Conservation (phyloP, 495 filamentous ascomycete species). For the Bacidia gigantensis region DNA sequence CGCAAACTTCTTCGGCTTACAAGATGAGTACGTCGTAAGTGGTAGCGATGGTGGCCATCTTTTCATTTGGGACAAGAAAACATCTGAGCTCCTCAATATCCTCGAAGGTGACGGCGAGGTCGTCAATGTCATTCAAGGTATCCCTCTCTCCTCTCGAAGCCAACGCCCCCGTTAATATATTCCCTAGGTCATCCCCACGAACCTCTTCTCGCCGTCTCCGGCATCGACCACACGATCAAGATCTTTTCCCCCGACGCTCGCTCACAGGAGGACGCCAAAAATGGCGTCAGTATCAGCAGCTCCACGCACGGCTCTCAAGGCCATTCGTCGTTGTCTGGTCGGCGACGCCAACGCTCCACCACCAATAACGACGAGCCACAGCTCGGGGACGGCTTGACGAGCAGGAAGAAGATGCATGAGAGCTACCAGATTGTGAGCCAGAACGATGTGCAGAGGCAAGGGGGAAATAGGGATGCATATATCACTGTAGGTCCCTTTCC, state of each 20-base stretch:
- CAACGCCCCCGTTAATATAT: neutral
- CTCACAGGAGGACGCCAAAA: slow-evolving; percentile 42
- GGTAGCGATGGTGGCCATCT: slow-evolving; percentile 56
- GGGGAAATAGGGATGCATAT: slow-evolving; percentile 46
- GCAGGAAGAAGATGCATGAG: slow-evolving; percentile 44
- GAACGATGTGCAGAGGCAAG: slow-evolving; percentile 50
- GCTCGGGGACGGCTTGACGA: slow-evolving; percentile 33
- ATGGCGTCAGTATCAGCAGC: slow-evolving; percentile 37
- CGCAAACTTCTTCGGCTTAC: slow-evolving; percentile 55
- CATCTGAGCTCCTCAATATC: slow-evolving; percentile 49
- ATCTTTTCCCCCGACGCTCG: slow-evolving; percentile 54
- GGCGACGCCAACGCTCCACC: neutral
- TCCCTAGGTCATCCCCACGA: slow-evolving; percentile 54
- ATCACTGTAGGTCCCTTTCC: slow-evolving; percentile 39
- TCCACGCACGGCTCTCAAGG: slow-evolving; percentile 20
- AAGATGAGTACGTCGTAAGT: slow-evolving; percentile 64
- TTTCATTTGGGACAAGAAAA: slow-evolving; percentile 60
- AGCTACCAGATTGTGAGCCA: slow-evolving; percentile 49
- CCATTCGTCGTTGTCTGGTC: slow-evolving; percentile 25
- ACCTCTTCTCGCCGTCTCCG: slow-evolving; percentile 53
- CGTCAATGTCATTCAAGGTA: slow-evolving; percentile 59
- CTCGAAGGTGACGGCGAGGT: slow-evolving; percentile 59
- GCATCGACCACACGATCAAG: slow-evolving; percentile 65
- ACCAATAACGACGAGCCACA: slow-evolving; percentile 2
- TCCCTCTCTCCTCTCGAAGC: slow-evolving; percentile 1